These are phyloP conservation scores for Talaromyces islandicus DNA, from an alignment of 2,329 filamentous ascomycete genomes.

Conservation along the genomic window DNA sequence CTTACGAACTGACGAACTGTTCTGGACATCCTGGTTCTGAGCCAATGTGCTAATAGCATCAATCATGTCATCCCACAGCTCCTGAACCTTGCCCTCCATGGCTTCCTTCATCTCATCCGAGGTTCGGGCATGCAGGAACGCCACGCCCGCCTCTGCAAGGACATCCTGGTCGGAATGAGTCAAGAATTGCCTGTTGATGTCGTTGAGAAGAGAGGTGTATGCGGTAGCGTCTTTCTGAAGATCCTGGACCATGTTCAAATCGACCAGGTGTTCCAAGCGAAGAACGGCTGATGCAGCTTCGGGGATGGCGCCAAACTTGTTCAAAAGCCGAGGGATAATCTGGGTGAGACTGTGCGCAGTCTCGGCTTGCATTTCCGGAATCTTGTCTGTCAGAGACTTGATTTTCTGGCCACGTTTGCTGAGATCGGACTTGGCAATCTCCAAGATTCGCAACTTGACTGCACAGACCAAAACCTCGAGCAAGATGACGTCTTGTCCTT, in stretches of 20 bases:
- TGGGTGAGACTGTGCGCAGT: constrained; percentile 70
- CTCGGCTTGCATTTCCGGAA: constrained; percentile 66
- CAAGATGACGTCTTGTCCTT: constrained; percentile 75
- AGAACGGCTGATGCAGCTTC: constrained; percentile 81
- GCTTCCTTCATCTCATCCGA: constrained; percentile 86
- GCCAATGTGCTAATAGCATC: constrained; percentile 67
- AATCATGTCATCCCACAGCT: constrained; percentile 79
- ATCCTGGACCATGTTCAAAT: constrained; percentile 82
- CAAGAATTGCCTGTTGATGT: constrained; percentile 89
- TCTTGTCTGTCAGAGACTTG: constrained; percentile 56
- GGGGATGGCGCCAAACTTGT: constrained; percentile 87
- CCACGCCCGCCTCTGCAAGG: constrained; percentile 73
- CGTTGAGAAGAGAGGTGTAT: constrained; percentile 76
- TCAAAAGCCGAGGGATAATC: constrained; percentile 77
- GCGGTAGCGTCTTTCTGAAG: constrained; percentile 77
- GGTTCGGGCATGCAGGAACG: constrained; percentile 76
- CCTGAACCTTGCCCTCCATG: constrained; percentile 70
- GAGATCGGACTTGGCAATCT: constrained; percentile 56
- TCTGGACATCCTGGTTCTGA: constrained; percentile 64
- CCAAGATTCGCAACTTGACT: constrained; percentile 67
- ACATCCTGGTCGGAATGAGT: constrained; percentile 85
- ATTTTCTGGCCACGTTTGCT: constrained; percentile 52
- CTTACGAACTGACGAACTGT: constrained; percentile 62
- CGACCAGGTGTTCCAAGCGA: constrained; percentile 76
- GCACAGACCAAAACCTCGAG: constrained; percentile 80